Conservation (phyloP, 768 basidiomycete genomes). For the Crepidotus variabilis region DNA sequence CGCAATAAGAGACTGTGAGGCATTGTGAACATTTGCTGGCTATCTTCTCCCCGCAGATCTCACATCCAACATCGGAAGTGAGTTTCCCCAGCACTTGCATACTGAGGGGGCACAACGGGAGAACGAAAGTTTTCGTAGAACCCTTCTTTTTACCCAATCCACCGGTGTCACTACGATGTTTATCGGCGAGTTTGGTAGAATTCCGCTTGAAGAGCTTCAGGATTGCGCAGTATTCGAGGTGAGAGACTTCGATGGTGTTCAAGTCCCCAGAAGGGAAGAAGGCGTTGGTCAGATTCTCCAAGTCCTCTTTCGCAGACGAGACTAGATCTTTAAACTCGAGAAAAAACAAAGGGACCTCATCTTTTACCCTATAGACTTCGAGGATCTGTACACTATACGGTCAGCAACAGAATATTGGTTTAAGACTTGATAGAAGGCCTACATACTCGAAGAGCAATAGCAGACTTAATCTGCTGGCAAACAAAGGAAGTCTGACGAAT, state of each 20-base stretch:
- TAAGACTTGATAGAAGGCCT: neutral
- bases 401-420: neutral
- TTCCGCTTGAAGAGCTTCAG: conserved; percentile 23
- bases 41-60: conserved; percentile 32
- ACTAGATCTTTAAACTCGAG: conserved; percentile 24
- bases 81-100: conserved; percentile 35
- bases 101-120: conserved; percentile 32
- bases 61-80: conserved; percentile 30
- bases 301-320: conserved; percentile 9
- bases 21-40: conserved; percentile 31
- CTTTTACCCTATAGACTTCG: conserved; percentile 17
- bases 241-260: conserved; percentile 13
- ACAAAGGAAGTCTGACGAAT: conserved; percentile 15
- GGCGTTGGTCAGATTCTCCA: conserved; percentile 11
- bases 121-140: conserved; percentile 27
- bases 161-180: conserved; percentile 19
- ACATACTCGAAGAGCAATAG: conserved; percentile 18
- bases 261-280: conserved; percentile 8
- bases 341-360: conserved; percentile 21
- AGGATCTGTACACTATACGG: conserved; percentile 16
- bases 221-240: conserved; percentile 29
- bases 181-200: conserved; percentile 21
- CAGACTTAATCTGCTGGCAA: conserved; percentile 18
- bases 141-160: conserved; percentile 16
- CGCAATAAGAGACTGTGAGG: conserved; percentile 31